Conservation (phyloP, 805 yeast species). For the Komagataella populi region DNA sequence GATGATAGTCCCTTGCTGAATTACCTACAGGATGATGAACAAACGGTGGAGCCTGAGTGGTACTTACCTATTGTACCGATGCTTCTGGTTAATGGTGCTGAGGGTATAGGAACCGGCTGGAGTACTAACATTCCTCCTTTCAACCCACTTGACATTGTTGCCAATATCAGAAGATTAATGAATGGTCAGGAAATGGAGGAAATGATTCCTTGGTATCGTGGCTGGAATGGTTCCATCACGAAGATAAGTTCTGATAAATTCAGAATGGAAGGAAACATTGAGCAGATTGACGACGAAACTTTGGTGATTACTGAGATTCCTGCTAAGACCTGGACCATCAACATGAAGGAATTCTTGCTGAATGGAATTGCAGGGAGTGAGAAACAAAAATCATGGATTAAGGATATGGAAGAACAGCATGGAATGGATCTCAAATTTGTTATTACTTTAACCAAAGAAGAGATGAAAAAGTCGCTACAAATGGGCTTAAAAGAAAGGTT, state of each 20-base stretch:
- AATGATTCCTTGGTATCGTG: conserved; percentile 89
- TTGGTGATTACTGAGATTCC: conserved; percentile 90
- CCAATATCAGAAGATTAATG: conserved; percentile 63
- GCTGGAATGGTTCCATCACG: conserved; percentile 83
- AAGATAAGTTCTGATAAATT: conserved; percentile 51
- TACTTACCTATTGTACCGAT: conserved; percentile 90
- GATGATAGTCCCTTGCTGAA: conserved; percentile 66
- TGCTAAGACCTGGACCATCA: conserved; percentile 82
- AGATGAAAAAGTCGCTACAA: conserved; percentile 65
- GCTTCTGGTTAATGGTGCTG: conserved; percentile 90
- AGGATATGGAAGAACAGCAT: conserved; percentile 92
- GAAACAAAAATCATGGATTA: conserved; percentile 71
- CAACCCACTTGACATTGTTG: conserved; percentile 75
- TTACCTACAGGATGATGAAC: conserved; percentile 86
- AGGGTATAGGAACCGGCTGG: conserved; percentile 99
- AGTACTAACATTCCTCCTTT: conserved; percentile 84
- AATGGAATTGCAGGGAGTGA: conserved; percentile 68
- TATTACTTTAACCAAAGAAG: conserved; percentile 59
- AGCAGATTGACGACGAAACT: conserved; percentile 66
- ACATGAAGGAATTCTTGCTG: conserved; percentile 73
- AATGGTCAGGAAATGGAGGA: conserved; percentile 53
- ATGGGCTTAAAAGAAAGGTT: conserved; percentile 79
- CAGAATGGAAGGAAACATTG: conserved; percentile 68
- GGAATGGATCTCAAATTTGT: conserved; percentile 69
- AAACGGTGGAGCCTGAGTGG: conserved; percentile 91